Base-by-base conservation (phyloP, 208 protist genomes). In the Wallacemonas sp. region DNA sequence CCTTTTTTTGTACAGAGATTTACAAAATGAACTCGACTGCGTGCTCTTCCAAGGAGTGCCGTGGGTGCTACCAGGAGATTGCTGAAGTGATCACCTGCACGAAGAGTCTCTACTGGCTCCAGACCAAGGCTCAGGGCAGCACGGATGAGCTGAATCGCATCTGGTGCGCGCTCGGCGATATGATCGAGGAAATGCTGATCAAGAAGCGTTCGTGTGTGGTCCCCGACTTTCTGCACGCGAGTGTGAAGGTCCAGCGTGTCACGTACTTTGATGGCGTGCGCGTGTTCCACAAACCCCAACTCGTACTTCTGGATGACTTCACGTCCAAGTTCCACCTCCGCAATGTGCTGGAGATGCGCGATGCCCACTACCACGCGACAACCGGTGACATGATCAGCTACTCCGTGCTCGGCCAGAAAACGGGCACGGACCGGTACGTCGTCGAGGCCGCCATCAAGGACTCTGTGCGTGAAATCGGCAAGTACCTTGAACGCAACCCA, bases 381-480 rank as follows among this genome's bases (percentile, higher is more conserved):
- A 80, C 87, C 9, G 76, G 83, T 1, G 56, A 65, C 46, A 61
- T 65, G 14, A 65, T 94, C 17, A 81, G 76, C 65, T 80, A 83
- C 65, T 67, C 48, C 26, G 67, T 61, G 5, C 72, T 94, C 11
- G 83, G 74, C 8, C 64, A 60, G 29, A 16, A 81, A 12, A 56
- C 54, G 11, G 85, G 85, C 21, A 81, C 79, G 0, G 77, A 90
- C 49, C 73, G 81, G 47, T 87, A 83, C 54, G 67, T 85, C 6
- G 83, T 88, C n/a, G 81, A 92, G 72, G 88, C 88, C 0, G 85
- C 81, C 56, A 54, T 94, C 38, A 84, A 77, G 61, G 88, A 94
- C 36, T 94, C 85, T 2, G 69, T 90, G 5, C 85, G 85, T 26
- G 85, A 94, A 49, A 94, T 94, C 54, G 88, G 88, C 52, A 94